Conservation (phyloP, 257 asterid genomes). For the Plectranthus barbatus region DNA sequence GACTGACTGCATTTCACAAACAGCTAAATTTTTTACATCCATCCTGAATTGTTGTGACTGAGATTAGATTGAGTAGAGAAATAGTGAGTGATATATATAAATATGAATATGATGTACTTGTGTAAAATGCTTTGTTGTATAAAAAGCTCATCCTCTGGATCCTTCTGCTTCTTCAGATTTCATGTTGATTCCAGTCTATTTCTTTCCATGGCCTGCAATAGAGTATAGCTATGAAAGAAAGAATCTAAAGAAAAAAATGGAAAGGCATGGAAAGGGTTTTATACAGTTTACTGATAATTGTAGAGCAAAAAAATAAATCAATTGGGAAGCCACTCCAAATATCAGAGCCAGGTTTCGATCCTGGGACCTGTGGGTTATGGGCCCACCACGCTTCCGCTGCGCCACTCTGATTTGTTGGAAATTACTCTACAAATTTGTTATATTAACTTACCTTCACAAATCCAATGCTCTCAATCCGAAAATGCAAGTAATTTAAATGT, state of each 20-base stretch:
- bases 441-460: no score
- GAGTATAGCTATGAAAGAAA: no score
- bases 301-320: not conserved
- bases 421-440: no score
- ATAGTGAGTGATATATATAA: no score
- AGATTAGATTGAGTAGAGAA: not conserved
- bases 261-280: no score
- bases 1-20: not conserved
- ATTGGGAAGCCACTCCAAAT: not conserved
- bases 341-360: conserved; percentile 99
- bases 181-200: not conserved
- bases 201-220: no score
- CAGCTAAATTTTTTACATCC: not conserved
- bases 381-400: conserved; percentile 99
- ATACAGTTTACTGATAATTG: not conserved
- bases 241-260: no score
- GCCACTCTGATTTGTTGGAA: conserved; percentile 86
- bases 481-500: no score
- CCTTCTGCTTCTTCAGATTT: no score
- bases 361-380: conserved; percentile 99
- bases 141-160: no score
- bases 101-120: no score
- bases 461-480: no score
- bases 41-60: not conserved
- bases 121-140: not conserved